Evolutionary conservation across 2,329 filamentous ascomycete species (phyloP).

Genomic region (Ustilaginoidea virens): DNA sequence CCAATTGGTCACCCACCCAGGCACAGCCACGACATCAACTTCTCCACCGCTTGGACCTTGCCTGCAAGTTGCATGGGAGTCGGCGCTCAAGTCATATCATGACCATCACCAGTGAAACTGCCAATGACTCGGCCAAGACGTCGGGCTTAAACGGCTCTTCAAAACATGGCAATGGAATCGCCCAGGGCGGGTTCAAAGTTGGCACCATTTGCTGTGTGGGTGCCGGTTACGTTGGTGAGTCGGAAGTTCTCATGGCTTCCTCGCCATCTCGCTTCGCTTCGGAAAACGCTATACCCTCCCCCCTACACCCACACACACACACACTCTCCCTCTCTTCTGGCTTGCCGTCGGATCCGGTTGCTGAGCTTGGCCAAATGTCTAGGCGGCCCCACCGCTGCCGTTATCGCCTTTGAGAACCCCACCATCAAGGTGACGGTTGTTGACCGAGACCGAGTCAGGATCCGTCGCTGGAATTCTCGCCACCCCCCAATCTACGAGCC

Average conservation of each 20-base stretch:
- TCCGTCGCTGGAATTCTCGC: constrained; percentile 57
- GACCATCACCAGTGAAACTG: constrained; percentile 9
- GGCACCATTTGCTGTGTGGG: constrained; percentile 58
- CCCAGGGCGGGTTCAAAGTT: constrained; percentile 19
- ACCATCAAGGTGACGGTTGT: constrained; percentile 59
- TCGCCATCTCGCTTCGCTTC: neutral
- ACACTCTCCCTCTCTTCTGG: too few species aligned
- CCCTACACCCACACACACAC: too few species aligned
- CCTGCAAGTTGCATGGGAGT: neutral
- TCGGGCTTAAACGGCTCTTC: constrained; percentile 18
- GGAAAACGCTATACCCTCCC: neutral
- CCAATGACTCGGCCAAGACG: constrained; percentile 15
- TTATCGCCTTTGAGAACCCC: constrained; percentile 61
- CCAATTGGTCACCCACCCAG: too few species aligned
- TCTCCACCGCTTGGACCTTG: neutral
- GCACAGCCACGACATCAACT: too few species aligned
- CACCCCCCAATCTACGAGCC: constrained; percentile 66
- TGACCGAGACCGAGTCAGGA: constrained; percentile 49
- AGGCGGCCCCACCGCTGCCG: constrained; percentile 62
- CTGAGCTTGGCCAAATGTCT: too few species aligned
- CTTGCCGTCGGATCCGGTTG: too few species aligned
- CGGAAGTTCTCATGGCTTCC: neutral
- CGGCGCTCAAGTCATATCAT: constrained; percentile 6
- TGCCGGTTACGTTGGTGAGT: constrained; percentile 60
- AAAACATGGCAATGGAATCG: constrained; percentile 14